Evolutionary conservation across 345 rosid genomes (phyloP), one percentile per base, ranked within the genome.

Genomic region (Salix purpurea): DNA sequence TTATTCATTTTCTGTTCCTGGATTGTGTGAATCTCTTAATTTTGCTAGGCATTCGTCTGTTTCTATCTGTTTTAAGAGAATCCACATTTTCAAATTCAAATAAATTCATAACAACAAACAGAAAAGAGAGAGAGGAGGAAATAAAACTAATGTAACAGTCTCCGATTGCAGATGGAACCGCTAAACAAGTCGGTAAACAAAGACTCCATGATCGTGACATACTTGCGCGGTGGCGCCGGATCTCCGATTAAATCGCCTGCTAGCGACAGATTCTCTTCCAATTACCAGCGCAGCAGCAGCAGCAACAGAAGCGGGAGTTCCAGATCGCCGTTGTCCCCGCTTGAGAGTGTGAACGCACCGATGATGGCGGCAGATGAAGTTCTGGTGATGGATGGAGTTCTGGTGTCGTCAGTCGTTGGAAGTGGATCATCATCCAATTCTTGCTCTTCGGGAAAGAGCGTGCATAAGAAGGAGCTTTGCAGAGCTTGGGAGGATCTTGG

Each of bases 371-470:
- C 88, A 15, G 76, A 82, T 30, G 92, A 87, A 32, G 92, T 89
- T 69, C 32, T 92, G 19, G 90, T 94, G 62, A 85, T 89, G 88
- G 98, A 94, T 77, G 94, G 86, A 44, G 80, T 88, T 82, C 80
- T 86, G 13, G 50, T 68, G 50, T 46, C 65, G 24, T 13, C 36
- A 28, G 16, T 54, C 67, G 28, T 75, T 64, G 28, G 72, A 65
- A 26, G 66, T 61, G 77, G 77, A 16, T 81, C 79, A 70, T 67
- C 73, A 1, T 72, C 77, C 1, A 69, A 61, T 36, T 76, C 62
- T 21, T 70, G 67, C 61, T 36, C 78, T 15, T 60, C 72, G 34
- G 76, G 30, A n/a, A 58, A 67, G 28, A 69, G 80, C 69, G 67
- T 50, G 48, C 74, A 58, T 42, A 79, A 79, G 82, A 71, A 62